Evolutionary conservation across 2,329 filamentous ascomycete genomes (phyloP).

Genomic region (Sclerotinia minor): DNA sequence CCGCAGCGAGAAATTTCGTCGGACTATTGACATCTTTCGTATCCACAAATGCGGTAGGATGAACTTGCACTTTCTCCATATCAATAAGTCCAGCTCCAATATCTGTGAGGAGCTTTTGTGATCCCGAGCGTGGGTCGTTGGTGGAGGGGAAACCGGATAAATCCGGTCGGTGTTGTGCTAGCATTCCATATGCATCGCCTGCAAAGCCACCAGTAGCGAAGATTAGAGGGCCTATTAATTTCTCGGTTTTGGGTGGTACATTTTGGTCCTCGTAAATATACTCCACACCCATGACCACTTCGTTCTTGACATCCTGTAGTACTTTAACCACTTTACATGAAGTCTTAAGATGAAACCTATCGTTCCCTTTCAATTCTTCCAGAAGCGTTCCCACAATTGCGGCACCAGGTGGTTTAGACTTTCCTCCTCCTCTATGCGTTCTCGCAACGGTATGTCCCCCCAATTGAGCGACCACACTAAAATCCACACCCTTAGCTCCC

Average conservation of each 20-base stretch:
- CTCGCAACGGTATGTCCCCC: conserved; percentile 59
- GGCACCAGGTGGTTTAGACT: conserved; percentile 55
- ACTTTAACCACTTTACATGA: conserved; percentile 55
- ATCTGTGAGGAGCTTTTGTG: conserved; percentile 48
- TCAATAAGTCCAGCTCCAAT: conserved; percentile 47
- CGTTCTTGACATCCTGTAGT: conserved; percentile 38
- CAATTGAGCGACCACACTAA: conserved; percentile 58
- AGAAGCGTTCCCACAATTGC: conserved; percentile 58
- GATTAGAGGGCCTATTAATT: conserved; percentile 55
- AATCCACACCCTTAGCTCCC: conserved; percentile 56
- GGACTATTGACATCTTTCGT: conserved; percentile 47
- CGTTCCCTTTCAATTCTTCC: conserved; percentile 50
- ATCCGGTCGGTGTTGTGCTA: conserved; percentile 59
- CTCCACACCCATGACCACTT: conserved; percentile 53
- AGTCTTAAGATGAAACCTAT: conserved; percentile 54
- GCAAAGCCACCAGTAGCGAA: conserved; percentile 64
- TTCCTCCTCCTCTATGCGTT: conserved; percentile 58
- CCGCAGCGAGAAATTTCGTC: conserved; percentile 64
- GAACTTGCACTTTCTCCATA: conserved; percentile 59
- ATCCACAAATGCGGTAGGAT: conserved; percentile 65
- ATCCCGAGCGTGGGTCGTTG: conserved; percentile 58
- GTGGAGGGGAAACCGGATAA: conserved; percentile 61
- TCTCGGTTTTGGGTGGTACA: conserved; percentile 31
- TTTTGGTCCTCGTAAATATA: conserved; percentile 43
- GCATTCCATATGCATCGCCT: conserved; percentile 58